A percentile compares a stretch with the other conserved stretches of the same genome.
Conservation (phyloP, 225 moss, liverwort and hornwort genomes). For the Marchantia paleacea region DNA sequence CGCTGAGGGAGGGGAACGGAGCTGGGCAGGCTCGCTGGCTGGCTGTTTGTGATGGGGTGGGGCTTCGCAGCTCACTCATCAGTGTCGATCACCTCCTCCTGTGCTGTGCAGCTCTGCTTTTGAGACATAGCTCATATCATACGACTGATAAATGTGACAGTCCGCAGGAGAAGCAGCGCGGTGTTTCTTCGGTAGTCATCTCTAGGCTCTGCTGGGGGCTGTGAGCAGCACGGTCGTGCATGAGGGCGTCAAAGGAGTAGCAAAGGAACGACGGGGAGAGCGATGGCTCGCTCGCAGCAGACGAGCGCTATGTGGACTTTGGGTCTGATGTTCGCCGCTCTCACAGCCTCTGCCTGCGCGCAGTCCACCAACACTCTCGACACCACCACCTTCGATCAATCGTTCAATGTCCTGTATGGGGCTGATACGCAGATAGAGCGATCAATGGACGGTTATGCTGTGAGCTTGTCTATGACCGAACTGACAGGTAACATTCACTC, state of each 20-base stretch:
- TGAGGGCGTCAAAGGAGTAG: neutral
- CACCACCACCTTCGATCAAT: conserved; percentile 26
- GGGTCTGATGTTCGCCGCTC: neutral
- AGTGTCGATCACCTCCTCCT: too few species aligned
- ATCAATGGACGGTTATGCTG: conserved; percentile 33
- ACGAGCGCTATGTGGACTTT: neutral
- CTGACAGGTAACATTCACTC: conserved; percentile 20
- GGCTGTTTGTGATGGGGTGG: too few species aligned
- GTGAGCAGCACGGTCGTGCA: too few species aligned
- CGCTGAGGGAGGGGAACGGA: too few species aligned
- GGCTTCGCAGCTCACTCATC: too few species aligned
- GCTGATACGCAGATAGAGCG: conserved; percentile 31
- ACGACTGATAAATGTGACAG: too few species aligned
- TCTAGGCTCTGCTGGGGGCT: too few species aligned
- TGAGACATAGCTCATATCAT: too few species aligned
- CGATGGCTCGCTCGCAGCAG: neutral
- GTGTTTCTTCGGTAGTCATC: too few species aligned
- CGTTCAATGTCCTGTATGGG: conserved; percentile 36
- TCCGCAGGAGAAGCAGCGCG: too few species aligned
- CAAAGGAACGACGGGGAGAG: neutral
- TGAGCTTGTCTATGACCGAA: conserved; percentile 41
- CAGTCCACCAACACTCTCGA: conserved; percentile 12
- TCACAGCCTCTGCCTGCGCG: neutral
- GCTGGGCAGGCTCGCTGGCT: too few species aligned
- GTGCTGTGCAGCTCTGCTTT: too few species aligned